Percentiles rank a stretch among this genome's conserved stretches.
Conservation (phyloP, 768 basidiomycete genomes). For the Pluteus cervinus region DNA sequence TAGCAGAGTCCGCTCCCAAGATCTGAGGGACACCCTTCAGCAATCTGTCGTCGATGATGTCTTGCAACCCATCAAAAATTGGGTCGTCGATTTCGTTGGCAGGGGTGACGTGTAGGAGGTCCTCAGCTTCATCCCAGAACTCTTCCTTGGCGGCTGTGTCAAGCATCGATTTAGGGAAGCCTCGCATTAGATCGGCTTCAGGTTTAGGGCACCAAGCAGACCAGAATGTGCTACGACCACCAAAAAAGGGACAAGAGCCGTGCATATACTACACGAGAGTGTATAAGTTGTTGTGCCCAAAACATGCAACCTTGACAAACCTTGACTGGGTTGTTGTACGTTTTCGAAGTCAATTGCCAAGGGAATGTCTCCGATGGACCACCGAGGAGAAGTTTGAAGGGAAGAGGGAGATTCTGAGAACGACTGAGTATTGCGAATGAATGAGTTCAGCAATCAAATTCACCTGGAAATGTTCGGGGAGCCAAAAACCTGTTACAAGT, state of each 20-base stretch:
- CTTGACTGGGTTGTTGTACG: too few relatives aligned
- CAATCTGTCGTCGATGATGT: too few relatives aligned
- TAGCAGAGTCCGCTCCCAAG: too few relatives aligned
- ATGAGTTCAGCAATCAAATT: too few relatives aligned
- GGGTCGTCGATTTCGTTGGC: constrained; percentile 2
- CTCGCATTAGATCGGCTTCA: constrained; percentile 6
- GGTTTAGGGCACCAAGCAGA: constrained; percentile 10
- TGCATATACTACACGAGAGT: constrained; percentile 4
- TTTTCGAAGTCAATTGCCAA: too few relatives aligned
- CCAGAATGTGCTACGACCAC: constrained; percentile 10
- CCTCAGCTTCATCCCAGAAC: constrained; percentile 3
- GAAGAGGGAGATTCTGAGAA: constrained; percentile 9
- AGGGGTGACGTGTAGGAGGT: constrained; percentile 4
- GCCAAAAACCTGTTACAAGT: constrained; percentile 5
- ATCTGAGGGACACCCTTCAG: too few relatives aligned
- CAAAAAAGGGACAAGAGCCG: constrained; percentile 10
- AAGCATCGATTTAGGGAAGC: constrained; percentile 4
- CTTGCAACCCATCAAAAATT: too few relatives aligned
- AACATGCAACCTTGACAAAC: too few relatives aligned
- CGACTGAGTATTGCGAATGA: too few relatives aligned
- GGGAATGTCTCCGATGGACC: constrained; percentile 6
- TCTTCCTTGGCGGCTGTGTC: constrained; percentile 2
- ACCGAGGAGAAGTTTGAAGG: constrained; percentile 5
- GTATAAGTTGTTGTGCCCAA: too few relatives aligned
- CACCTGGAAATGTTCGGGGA: constrained; percentile 9